Conservation (phyloP, 768 basidiomycete genomes). For the Boletus sp. region DNA sequence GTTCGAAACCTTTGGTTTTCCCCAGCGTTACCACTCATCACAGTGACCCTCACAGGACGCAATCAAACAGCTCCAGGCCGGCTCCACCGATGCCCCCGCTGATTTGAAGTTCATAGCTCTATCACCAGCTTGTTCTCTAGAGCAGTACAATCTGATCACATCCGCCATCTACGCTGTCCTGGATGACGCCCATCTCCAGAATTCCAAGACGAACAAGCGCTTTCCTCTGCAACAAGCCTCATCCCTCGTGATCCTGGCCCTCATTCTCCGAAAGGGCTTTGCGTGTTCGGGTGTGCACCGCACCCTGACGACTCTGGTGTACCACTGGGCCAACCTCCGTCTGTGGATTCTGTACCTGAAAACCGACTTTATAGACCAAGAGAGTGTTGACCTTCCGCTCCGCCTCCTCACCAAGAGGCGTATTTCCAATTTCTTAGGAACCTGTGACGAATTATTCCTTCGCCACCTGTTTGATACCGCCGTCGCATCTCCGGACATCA, state of each 20-base stretch:
- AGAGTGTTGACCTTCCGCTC: conserved; percentile 14
- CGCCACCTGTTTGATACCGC: too few species aligned
- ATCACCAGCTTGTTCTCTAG: conserved; percentile 11
- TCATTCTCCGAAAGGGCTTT: conserved; percentile 5
- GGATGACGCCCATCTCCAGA: conserved; percentile 17
- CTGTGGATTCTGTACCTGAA: conserved; percentile 28
- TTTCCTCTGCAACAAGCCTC: conserved; percentile 21
- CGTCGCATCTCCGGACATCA: too few species aligned
- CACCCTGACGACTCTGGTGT: conserved; percentile 4
- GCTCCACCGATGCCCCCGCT: conserved; percentile 19
- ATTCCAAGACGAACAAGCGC: conserved; percentile 6
- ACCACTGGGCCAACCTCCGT: conserved; percentile 19
- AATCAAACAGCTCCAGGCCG: conserved; percentile 20
- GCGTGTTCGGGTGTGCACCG: not conserved
- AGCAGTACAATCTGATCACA: conserved; percentile 15
- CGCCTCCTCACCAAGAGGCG: conserved; percentile 20
- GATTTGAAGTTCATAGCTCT: conserved; percentile 20
- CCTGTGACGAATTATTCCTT: too few species aligned
- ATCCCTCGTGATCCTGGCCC: conserved; percentile 14
- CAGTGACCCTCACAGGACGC: conserved; percentile 7
- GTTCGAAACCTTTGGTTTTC: not conserved
- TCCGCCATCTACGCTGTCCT: conserved; percentile 22
- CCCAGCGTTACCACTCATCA: not conserved
- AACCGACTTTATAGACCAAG: conserved; percentile 19
- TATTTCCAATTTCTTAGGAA: conserved; percentile 21